Evolutionary conservation across 192 early-diverging fungal genomes (phyloP).

Genomic region (Backusella circina): DNA sequence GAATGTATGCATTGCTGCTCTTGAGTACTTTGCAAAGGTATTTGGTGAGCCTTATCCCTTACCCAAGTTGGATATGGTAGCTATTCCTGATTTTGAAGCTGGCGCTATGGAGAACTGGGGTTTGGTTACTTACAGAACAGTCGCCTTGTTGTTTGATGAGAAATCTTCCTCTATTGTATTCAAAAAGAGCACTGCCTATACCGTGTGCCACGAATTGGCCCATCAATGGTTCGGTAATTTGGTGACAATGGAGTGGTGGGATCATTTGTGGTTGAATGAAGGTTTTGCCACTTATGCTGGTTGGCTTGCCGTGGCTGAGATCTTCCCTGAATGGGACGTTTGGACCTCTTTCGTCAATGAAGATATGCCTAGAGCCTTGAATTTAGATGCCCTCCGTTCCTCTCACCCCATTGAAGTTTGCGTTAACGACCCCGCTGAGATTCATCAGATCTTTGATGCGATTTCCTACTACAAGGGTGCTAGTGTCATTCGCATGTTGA

Average conservation of each 20-base stretch:
- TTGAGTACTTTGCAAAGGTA: constrained; percentile 86
- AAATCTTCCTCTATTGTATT: constrained; percentile 65
- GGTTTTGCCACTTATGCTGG: constrained; percentile 98
- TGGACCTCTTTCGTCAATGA: constrained; percentile 86
- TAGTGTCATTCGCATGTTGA: constrained; percentile 92
- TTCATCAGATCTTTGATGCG: constrained; percentile 94
- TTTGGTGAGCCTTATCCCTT: constrained; percentile 91
- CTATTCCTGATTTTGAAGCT: constrained; percentile 83
- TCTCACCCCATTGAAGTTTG: constrained; percentile 93
- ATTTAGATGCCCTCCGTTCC: constrained; percentile 78
- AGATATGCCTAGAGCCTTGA: constrained; percentile 73
- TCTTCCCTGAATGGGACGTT: constrained; percentile 93
- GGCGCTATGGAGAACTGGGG: constrained; percentile 98
- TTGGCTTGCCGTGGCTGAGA: constrained; percentile 78
- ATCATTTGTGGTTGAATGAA: constrained; percentile 93
- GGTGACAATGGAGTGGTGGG: constrained; percentile 95
- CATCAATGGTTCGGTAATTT: constrained; percentile 96
- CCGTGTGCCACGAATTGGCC: constrained; percentile 87
- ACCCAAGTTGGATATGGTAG: constrained; percentile 86
- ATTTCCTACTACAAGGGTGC: constrained; percentile 91
- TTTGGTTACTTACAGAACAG: constrained; percentile 86
- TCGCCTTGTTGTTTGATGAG: constrained; percentile 83
- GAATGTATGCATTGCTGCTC: constrained; percentile 65
- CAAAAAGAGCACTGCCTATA: constrained; percentile 85
- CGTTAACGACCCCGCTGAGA: constrained; percentile 79